Evolutionary conservation across 805 yeast genomes (phyloP).

Genomic region (Metschnikowia peoriensis): DNA sequence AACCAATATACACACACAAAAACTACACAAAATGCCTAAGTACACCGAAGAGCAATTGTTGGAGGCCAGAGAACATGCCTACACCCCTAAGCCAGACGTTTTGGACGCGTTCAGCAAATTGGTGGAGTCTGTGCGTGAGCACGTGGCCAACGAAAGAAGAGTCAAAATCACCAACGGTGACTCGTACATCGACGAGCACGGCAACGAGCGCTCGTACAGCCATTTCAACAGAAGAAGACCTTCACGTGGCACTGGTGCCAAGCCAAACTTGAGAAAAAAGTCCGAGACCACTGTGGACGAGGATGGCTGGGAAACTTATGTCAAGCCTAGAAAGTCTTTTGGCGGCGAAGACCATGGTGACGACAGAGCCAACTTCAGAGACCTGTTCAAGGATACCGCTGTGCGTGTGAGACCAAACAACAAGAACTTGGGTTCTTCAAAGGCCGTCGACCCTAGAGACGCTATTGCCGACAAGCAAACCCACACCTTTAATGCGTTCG

Average conservation of each 20-base stretch:
- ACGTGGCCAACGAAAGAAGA: constrained; percentile 29
- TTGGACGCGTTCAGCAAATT: constrained; percentile 62
- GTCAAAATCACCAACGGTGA: constrained; percentile 40
- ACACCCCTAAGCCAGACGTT: constrained; percentile 61
- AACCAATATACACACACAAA: not conserved
- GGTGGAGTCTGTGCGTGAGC: constrained; percentile 64
- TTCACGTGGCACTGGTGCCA: constrained; percentile 38
- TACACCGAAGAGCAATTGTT: constrained; percentile 73
- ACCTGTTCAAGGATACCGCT: constrained; percentile 45
- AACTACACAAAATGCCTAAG: constrained; percentile 39
- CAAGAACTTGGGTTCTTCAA: constrained; percentile 70
- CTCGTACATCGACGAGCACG: constrained; percentile 45
- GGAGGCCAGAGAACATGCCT: constrained; percentile 53
- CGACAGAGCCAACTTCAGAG: constrained; percentile 46
- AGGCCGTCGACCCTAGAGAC: constrained; percentile 72
- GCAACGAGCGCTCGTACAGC: constrained; percentile 44
- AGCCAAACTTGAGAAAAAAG: constrained; percentile 59
- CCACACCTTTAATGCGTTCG: constrained; percentile 74
- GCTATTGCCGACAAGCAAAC: constrained; percentile 65
- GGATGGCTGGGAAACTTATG: constrained; percentile 79
- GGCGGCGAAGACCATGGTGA: constrained; percentile 49
- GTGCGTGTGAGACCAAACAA: constrained; percentile 67
- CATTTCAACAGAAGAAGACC: constrained; percentile 61
- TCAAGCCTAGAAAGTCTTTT: constrained; percentile 46
- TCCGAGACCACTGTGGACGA: constrained; percentile 59